These are phyloP conservation scores for Echinosophora koreensis DNA, from an alignment of 306 rosid species.

Conservation along the genomic window DNA sequence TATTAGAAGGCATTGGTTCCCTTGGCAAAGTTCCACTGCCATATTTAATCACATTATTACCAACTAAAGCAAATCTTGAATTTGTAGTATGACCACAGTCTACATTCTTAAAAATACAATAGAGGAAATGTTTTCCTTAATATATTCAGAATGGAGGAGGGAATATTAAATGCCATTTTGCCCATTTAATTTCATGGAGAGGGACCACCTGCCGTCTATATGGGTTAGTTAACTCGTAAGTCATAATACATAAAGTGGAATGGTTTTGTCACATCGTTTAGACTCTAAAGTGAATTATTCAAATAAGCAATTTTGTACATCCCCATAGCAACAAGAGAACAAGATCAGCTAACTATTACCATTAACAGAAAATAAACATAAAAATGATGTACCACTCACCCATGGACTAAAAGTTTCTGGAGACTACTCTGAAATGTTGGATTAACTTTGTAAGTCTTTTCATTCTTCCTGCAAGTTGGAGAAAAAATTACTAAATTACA, in stretches of 20 bases:
- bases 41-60: slow-evolving; percentile 51
- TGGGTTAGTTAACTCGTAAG: slow-evolving; percentile 32
- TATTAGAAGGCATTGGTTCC: slow-evolving; percentile 90
- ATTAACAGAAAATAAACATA: slow-evolving; percentile 11
- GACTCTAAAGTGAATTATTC: not conserved
- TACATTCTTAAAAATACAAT: slow-evolving; percentile 5
- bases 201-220: slow-evolving; percentile 30
- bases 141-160: slow-evolving; percentile 39
- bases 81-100: slow-evolving; percentile 32
- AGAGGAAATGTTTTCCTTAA: slow-evolving; percentile 13
- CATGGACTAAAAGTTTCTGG: slow-evolving; percentile 77
- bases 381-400: slow-evolving; percentile 61
- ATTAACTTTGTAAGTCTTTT: slow-evolving; percentile 75
- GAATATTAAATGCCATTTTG: slow-evolving; percentile 28
- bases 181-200: slow-evolving; percentile 37
- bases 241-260: slow-evolving; percentile 13
- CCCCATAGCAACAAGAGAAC: slow-evolving; percentile 22
- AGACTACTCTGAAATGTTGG: slow-evolving; percentile 84
- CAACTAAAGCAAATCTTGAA: slow-evolving; percentile 40
- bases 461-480: slow-evolving; percentile 75
- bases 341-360: slow-evolving; percentile 32
- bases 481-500: slow-evolving; percentile 8
- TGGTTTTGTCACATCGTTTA: slow-evolving; percentile 21
- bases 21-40: slow-evolving; percentile 94
- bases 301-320: slow-evolving; percentile 1